Conservation (phyloP, 2,329 filamentous ascomycete species). For the Thelonectria discophora region DNA sequence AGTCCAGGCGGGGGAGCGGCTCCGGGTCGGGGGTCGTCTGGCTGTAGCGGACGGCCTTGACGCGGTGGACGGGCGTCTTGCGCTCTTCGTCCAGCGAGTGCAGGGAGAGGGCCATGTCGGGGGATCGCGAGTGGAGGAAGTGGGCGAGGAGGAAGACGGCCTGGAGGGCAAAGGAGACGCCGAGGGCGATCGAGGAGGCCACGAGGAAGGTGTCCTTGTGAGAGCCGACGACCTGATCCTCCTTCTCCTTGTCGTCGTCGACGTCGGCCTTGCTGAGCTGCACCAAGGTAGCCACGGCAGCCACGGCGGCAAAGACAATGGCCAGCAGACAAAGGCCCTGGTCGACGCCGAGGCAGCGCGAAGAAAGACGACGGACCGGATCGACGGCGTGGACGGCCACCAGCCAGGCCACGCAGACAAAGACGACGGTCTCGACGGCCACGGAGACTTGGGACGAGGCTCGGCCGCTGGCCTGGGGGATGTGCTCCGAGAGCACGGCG, state of each 20-base stretch:
- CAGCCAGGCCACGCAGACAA: conserved; percentile 40
- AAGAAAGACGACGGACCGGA: conserved; percentile 37
- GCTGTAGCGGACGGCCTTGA: conserved; percentile 64
- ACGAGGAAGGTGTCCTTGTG: conserved; percentile 50
- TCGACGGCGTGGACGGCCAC: conserved; percentile 47
- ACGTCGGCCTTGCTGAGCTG: conserved; percentile 44
- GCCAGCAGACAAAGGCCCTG: conserved; percentile 47
- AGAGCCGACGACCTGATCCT: no score
- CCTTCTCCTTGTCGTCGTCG: no score
- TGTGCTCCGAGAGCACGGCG: conserved; percentile 32
- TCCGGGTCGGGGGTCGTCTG: conserved; percentile 50
- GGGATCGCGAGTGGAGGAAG: conserved; percentile 50
- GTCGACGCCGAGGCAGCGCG: conserved; percentile 37
- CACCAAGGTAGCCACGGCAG: conserved; percentile 56
- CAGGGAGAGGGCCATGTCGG: conserved; percentile 32
- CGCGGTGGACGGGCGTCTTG: conserved; percentile 39
- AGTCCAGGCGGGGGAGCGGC: conserved; percentile 46
- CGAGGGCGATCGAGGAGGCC: conserved; percentile 56
- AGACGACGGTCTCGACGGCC: conserved; percentile 41
- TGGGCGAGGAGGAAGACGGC: conserved; percentile 58
- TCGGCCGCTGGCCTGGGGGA: conserved; percentile 35
- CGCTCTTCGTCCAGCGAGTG: conserved; percentile 37
- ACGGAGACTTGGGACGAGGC: conserved; percentile 41
- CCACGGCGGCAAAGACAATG: conserved; percentile 55
- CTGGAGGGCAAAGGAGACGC: conserved; percentile 57